These are phyloP conservation scores for Blepharisma undulans DNA, from an alignment of 169 alveolate genomes.

Conservation along the genomic window DNA sequence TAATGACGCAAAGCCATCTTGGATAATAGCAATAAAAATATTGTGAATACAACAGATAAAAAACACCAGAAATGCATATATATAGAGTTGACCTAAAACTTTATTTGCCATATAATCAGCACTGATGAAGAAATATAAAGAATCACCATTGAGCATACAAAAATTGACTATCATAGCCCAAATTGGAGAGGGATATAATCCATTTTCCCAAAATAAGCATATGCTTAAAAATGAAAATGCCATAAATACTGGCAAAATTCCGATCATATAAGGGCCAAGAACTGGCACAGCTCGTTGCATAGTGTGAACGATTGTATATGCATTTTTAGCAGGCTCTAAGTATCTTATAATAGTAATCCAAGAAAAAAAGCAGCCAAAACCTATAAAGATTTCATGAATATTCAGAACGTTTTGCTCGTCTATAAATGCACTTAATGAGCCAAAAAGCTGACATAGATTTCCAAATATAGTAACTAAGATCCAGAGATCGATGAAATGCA, in stretches of 20 bases:
- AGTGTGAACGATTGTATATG: not conserved
- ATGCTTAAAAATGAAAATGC: not conserved
- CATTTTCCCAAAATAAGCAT: slow-evolving; percentile 26
- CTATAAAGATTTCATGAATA: not conserved
- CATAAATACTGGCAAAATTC: slow-evolving; percentile 15
- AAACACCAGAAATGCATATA: not conserved
- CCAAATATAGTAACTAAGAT: not conserved
- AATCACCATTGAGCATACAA: slow-evolving; percentile 28
- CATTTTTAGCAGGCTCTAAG: not conserved
- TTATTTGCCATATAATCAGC: not conserved
- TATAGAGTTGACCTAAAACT: slow-evolving; percentile 2
- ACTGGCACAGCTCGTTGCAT: not conserved
- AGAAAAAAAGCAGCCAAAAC: slow-evolving; percentile 37
- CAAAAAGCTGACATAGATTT: slow-evolving; percentile 14
- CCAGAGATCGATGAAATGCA: slow-evolving; percentile 17
- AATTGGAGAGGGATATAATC: not conserved
- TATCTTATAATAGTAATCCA: slow-evolving; percentile 8
- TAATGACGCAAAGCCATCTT: not conserved
- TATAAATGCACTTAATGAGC: not conserved
- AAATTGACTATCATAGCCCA: not conserved
- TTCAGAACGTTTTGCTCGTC: not conserved
- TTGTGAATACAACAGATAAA: slow-evolving; percentile 21
- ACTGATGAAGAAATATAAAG: not conserved
- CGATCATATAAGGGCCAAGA: not conserved
- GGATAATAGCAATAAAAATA: slow-evolving; percentile 16